phyloP scores from a whole-genome alignment of 257 asterid species.

The Petunia axillaris region DNA sequence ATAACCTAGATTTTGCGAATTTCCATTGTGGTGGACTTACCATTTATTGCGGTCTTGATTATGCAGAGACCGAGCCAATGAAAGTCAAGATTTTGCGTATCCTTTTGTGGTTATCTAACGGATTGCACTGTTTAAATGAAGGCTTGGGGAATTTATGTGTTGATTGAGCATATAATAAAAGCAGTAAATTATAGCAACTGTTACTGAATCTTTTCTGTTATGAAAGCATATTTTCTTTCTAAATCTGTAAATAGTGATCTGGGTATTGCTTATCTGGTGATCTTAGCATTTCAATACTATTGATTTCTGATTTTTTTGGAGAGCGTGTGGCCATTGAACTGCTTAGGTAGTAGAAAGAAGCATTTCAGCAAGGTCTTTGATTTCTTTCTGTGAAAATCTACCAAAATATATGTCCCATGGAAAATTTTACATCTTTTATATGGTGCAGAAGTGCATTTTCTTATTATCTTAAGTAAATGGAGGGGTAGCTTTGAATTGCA shows the following conservation, averaged over 20 bases:
- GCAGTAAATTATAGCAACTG: background rate
- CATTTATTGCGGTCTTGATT: conserved; percentile 17
- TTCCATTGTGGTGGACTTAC: background rate
- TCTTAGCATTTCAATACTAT: background rate
- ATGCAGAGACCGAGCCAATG: conserved; percentile 65
- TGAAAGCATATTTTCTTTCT: background rate
- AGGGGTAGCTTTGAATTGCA: background rate
- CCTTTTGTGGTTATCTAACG: conserved; percentile 38
- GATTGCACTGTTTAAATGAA: background rate
- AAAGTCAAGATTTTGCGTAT: conserved; percentile 86
- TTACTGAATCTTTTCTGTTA: conserved; percentile 11
- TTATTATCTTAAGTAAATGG: background rate
- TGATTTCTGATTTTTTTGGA: conserved; percentile 9
- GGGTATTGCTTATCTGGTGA: background rate
- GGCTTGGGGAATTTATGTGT: background rate
- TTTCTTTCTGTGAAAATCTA: background rate
- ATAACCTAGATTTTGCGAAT: background rate
- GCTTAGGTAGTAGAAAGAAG: background rate
- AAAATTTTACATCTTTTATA: background rate
- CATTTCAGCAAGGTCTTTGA: background rate
- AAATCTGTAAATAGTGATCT: background rate
- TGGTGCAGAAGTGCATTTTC: background rate
- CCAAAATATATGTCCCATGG: background rate
- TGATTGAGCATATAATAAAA: background rate
- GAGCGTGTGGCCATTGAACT: conserved; percentile 6